A percentile compares a stretch with the other conserved stretches of the same genome.
phyloP scores from a whole-genome alignment of 176 grass and related monocot genomes.

The Phyllostachys edulis region DNA sequence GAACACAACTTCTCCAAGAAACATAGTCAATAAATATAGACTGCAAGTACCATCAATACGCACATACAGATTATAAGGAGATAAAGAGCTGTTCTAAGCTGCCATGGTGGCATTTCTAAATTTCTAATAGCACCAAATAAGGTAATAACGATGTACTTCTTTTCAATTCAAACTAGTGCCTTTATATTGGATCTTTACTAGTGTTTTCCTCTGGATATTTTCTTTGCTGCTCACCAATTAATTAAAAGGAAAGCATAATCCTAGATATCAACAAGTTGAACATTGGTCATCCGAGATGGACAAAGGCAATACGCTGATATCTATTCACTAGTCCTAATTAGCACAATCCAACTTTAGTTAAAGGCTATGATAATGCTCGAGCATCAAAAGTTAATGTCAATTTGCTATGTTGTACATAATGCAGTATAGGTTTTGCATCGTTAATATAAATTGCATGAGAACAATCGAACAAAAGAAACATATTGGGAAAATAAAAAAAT shows the following conservation, averaged over 20 bases:
- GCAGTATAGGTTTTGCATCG: not conserved
- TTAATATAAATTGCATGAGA: not conserved
- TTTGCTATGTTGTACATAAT: conserved; percentile 3
- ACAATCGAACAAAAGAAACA: conserved; percentile 5
- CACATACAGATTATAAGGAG: too few species aligned
- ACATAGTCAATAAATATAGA: too few species aligned
- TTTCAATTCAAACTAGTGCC: too few species aligned
- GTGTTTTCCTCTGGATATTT: not conserved
- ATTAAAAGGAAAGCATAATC: not conserved
- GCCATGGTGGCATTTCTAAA: not conserved
- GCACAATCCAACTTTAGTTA: not conserved
- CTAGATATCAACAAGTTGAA: not conserved
- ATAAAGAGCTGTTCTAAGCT: not conserved
- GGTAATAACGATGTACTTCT: too few species aligned
- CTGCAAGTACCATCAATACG: too few species aligned
- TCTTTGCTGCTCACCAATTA: not conserved
- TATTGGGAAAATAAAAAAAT: conserved; percentile 19
- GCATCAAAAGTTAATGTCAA: not conserved
- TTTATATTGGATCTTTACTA: too few species aligned
- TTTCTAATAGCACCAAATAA: conserved; percentile 7
- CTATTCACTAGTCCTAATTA: conserved; percentile 15
- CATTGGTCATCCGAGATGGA: not conserved
- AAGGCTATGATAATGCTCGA: conserved; percentile 3
- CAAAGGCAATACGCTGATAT: not conserved
- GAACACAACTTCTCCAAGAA: too few species aligned